These are phyloP conservation scores for Podila clonocystis DNA, from an alignment of 192 early-diverging fungal species.

Conservation along the genomic window DNA sequence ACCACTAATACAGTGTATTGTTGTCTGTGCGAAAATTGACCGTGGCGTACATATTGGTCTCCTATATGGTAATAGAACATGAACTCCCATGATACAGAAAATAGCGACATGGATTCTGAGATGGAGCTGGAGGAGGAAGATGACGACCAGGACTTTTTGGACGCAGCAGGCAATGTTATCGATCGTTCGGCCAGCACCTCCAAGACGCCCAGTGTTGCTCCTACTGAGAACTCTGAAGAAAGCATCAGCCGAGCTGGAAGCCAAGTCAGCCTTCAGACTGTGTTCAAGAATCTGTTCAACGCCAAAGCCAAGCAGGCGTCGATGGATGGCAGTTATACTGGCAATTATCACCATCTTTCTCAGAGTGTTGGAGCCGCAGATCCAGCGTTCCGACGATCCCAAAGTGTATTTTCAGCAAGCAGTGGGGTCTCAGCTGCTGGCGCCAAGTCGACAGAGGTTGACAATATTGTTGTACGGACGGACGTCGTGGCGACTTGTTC, in stretches of 20 bases:
- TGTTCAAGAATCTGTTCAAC: constrained; percentile 41
- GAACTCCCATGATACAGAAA: constrained; percentile 11
- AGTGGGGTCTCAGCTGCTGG: not conserved
- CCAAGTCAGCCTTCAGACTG: constrained; percentile 28
- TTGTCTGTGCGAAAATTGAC: too few species aligned
- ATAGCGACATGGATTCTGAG: constrained; percentile 49
- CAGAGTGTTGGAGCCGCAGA: constrained; percentile 24
- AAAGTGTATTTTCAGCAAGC: constrained; percentile 6
- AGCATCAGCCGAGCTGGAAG: constrained; percentile 25
- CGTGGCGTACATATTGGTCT: too few species aligned
- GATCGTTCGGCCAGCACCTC: constrained; percentile 23
- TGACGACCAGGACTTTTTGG: constrained; percentile 35
- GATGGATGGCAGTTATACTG: not conserved
- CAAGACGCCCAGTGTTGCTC: constrained; percentile 27
- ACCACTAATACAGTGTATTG: too few species aligned
- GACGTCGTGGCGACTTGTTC: constrained; percentile 54
- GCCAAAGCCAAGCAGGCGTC: constrained; percentile 7
- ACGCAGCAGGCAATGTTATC: constrained; percentile 41
- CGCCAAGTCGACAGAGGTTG: constrained; percentile 18
- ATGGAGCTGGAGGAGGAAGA: constrained; percentile 44
- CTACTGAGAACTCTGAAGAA: constrained; percentile 33
- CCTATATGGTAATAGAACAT: constrained; percentile 1
- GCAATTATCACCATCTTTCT: constrained; percentile 7
- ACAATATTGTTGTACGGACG: constrained; percentile 43
- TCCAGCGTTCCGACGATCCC: constrained; percentile 28